Evolutionary conservation across 2,329 filamentous ascomycete genomes (phyloP).

Genomic region (Ceratocystis destructans): DNA sequence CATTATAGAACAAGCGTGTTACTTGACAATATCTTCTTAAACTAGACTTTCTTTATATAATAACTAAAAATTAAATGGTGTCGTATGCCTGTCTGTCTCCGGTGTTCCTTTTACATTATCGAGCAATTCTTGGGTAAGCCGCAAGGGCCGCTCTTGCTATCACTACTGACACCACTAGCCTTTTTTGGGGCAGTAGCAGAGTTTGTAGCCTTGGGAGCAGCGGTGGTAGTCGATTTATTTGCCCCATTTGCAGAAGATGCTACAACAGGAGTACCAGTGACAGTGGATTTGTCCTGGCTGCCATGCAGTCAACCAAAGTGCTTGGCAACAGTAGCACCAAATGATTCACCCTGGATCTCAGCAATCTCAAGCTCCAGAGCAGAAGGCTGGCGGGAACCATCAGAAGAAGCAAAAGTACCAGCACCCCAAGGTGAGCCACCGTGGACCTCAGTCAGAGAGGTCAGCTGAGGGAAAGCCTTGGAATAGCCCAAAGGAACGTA

Average conservation of each 20-base stretch:
- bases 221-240: not conserved
- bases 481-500: constrained; percentile 93
- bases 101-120: constrained; percentile 15
- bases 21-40: not conserved
- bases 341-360: constrained; percentile 66
- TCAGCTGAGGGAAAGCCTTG: constrained; percentile 55
- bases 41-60: not conserved
- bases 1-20: not conserved
- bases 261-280: constrained; percentile 20
- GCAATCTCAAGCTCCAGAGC: constrained; percentile 67
- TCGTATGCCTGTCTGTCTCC: not conserved
- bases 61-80: constrained; percentile 17
- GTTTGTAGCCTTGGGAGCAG: constrained; percentile 20
- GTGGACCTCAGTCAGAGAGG: constrained; percentile 64
- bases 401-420: constrained; percentile 66
- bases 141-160: constrained; percentile 55
- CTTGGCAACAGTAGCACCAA: constrained; percentile 66
- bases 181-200: constrained; percentile 13
- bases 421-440: constrained; percentile 89
- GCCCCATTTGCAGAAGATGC: constrained; percentile 11
- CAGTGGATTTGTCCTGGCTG: constrained; percentile 27
- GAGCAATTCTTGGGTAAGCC: constrained; percentile 43
- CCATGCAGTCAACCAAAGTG: constrained; percentile 66
- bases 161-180: constrained; percentile 29
- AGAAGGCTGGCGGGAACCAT: constrained; percentile 73